phyloP scores from a whole-genome alignment of 169 alveolate genomes.

The Plasmodium cynomolgi region DNA sequence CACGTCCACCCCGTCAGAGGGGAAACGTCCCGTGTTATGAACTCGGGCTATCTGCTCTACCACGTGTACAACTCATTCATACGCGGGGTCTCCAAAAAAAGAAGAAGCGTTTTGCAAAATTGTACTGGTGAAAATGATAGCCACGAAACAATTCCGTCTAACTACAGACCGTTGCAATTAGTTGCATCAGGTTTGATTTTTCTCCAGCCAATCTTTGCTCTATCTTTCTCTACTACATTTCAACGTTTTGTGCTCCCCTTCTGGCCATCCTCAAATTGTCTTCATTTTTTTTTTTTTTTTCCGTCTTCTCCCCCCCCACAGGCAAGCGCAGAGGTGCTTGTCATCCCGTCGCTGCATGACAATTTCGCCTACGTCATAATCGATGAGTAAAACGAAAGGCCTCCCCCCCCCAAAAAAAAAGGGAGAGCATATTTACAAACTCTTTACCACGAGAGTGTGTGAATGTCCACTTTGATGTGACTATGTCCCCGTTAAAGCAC shows the following conservation, averaged over 20 bases:
- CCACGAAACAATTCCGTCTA: background rate
- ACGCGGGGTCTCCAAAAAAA: background rate
- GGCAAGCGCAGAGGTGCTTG: constrained; percentile 66
- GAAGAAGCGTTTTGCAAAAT: background rate
- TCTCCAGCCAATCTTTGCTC: background rate
- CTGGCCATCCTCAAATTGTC: background rate
- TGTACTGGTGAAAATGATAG: background rate
- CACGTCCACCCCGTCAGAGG: background rate
- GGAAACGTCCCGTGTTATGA: background rate
- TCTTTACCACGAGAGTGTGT: background rate
- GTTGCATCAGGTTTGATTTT: background rate
- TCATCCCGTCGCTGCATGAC: constrained; percentile 36
- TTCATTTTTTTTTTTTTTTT: constrained; percentile 2
- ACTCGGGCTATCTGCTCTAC: background rate
- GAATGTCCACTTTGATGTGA: background rate
- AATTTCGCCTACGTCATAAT: constrained; percentile 46
- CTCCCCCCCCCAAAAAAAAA: background rate
- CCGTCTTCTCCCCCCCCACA: background rate
- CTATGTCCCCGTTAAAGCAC: background rate
- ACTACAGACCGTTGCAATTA: background rate
- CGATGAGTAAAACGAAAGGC: constrained; percentile 19
- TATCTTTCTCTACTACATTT: background rate
- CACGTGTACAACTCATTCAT: background rate
- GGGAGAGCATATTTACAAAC: background rate
- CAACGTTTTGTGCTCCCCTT: background rate